Base-by-base conservation (phyloP, 306 rosid species). In the Gleditsia sinensis region DNA sequence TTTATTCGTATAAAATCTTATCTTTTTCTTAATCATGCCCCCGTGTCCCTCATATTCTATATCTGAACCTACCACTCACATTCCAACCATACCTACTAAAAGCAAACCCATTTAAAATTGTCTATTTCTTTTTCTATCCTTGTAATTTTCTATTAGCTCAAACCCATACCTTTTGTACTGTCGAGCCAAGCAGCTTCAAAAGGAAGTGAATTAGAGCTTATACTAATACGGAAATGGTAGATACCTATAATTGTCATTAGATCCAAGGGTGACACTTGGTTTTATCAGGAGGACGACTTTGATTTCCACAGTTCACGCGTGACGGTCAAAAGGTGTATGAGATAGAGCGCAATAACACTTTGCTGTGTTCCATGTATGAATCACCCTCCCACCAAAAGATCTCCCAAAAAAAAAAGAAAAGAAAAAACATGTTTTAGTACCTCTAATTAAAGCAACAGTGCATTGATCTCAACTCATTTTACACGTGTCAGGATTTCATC, bases 331-430 rank as follows among this genome's bases (percentile, higher is more conserved):
- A 84, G 89, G 59, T 67, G 56, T 67, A 1, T 49, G 37, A 86
- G 95, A 90, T 80, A 87, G 87, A 88, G 19, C 90, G 92, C 98
- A 89, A 86, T 89, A 89, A 21, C 83, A 40, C 17, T 11, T 5
- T 23, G n/a, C 3, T 9, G 11, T 61, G 56, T 43, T 62, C 9
- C 25, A 75, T 25, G 25, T 19, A 10, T 55, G 81, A 79, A 75
- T 82, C 82, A 66, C 14, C 17, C 13, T 17, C 17, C 13, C 4
- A 27, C 82, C 85, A 71, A 17, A 37, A 5, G 48, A 42, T 42
- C 45, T 39, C 34, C 60, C 73, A 68, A 60, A 14, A 14, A 58
- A 63, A 10, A 6, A 3, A n/a, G n/a, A n/a, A n/a, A n/a, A n/a
- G n/a, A n/a, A n/a, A n/a, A n/a, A n/a, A n/a, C n/a, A n/a, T n/a